Base-by-base conservation (phyloP, 169 alveolate genomes). In the Plasmodium vivax region DNA sequence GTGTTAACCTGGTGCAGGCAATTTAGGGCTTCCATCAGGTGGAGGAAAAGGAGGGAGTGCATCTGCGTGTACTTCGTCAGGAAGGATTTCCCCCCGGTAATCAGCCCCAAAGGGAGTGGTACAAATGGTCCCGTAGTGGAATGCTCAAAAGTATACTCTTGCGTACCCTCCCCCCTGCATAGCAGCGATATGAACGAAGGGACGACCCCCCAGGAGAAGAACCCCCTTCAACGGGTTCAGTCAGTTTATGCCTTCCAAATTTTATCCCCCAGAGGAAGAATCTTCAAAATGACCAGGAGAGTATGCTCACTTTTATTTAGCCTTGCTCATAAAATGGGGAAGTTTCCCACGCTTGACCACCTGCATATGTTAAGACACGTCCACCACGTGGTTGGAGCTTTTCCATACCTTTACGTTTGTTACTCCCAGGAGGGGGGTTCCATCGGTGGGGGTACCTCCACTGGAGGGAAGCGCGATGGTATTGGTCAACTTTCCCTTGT, bases 321-420 rank as follows among this genome's bases (percentile, higher is more conserved):
- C 74, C 71, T 87, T 87, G 56, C 43, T 68, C 38, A 14, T n/a
- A 75, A 75, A 75, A 56, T 23, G 27, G 85, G 77, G 43, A 87
- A 75, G 12, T 34, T 79, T 30, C 6, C 56, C 23, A 54, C 51
- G 30, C 77, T 19, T 8, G 93, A 77, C 16, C 62, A 23, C 41
- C 30, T 87, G 9, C 81, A 54, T 34, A 54, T 75, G 72, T 56
- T 87, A 77, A 87, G 82, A 75, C 82, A 77, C 43, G 47, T 79
- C 27, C 93, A 75, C 12, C 68, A 32, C 23, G 27, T 71, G 14
- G 30, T 87, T 34, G 27, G 19, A 23, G 16, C 34, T 23, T 87
- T 87, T 34, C 93, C 93, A 23, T 77, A 75, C 81, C 80, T 87
- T n/a, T 75, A 56, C 77, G 38, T 68, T 68, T 68, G 38, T 19